Conservation (phyloP, 1,284 basidiomycete species). For the Apiotrichum domesticum region DNA sequence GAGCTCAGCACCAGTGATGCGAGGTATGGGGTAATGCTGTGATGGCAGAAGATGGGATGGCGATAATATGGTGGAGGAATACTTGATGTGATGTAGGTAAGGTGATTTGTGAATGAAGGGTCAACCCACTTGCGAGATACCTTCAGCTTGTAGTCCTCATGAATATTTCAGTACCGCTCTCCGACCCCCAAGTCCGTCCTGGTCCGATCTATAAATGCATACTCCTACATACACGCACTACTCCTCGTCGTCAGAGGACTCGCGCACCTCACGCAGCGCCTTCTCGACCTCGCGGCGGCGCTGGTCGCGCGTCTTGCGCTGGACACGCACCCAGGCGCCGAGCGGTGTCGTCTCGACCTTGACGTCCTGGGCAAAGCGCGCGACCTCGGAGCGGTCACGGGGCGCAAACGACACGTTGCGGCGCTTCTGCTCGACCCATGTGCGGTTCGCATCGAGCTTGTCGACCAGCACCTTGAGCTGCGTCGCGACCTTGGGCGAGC, state of each 20-base stretch:
- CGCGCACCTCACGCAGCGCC: constrained; percentile 31
- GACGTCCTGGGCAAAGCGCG: constrained; percentile 61
- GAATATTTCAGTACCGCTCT: too few species aligned
- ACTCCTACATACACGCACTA: constrained; percentile 4
- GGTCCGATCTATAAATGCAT: too few species aligned
- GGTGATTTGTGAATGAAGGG: too few species aligned
- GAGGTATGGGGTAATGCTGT: too few species aligned
- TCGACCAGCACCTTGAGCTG: constrained; percentile 69
- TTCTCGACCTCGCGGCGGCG: constrained; percentile 58
- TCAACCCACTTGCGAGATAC: too few species aligned
- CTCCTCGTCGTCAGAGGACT: constrained; percentile 14
- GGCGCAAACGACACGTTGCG: constrained; percentile 65
- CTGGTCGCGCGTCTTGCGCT: constrained; percentile 72
- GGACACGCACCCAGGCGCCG: constrained; percentile 69
- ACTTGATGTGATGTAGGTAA: too few species aligned
- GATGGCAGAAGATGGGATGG: too few species aligned
- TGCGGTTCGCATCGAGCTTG: constrained; percentile 73
- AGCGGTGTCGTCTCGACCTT: constrained; percentile 67
- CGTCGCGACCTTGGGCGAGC: constrained; percentile 49
- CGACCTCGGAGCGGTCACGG: constrained; percentile 60
- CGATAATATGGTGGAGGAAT: too few species aligned
- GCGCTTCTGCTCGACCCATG: constrained; percentile 66
- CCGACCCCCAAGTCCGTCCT: too few species aligned
- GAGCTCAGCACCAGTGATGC: too few species aligned
- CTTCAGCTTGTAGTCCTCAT: too few species aligned